A percentile compares a stretch with the other conserved stretches of the same genome.
Conservation (phyloP, 306 rosid genomes). For the Castanea mollissima region DNA sequence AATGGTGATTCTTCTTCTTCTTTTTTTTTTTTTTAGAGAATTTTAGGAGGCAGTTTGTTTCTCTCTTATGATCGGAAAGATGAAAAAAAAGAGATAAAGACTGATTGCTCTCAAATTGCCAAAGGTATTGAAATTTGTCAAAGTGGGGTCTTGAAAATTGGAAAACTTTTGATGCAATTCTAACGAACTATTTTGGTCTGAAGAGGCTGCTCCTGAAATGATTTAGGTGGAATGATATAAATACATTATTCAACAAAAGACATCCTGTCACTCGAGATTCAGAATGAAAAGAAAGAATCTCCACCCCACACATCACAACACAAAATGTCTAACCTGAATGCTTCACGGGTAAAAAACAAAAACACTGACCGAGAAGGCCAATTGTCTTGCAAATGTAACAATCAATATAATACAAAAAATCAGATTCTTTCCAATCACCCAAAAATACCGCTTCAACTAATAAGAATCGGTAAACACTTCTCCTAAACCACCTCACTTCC, state of each 20-base stretch:
- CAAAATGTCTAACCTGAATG: too few relatives aligned
- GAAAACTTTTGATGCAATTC: too few relatives aligned
- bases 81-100: neutral
- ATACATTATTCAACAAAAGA: neutral
- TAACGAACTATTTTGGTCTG: neutral
- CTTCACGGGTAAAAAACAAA: too few relatives aligned
- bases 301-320: too few relatives aligned
- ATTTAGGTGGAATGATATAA: neutral
- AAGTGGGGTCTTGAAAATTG: neutral
- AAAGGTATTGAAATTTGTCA: neutral
- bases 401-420: too few relatives aligned
- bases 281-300: too few relatives aligned
- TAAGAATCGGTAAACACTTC: too few relatives aligned
- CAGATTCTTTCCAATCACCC: too few relatives aligned
- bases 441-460: neutral
- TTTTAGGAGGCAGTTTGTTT: too few relatives aligned
- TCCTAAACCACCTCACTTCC: neutral
- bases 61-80: neutral
- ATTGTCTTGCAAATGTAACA: too few relatives aligned
- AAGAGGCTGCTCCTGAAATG: neutral
- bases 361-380: too few relatives aligned
- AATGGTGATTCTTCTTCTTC: slow-evolving; percentile 9
- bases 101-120: neutral
- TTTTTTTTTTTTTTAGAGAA: too few relatives aligned
- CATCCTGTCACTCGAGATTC: neutral